Evolutionary conservation across 225 moss, liverwort and hornwort genomes (phyloP).

Genomic region (Asterella californica): DNA sequence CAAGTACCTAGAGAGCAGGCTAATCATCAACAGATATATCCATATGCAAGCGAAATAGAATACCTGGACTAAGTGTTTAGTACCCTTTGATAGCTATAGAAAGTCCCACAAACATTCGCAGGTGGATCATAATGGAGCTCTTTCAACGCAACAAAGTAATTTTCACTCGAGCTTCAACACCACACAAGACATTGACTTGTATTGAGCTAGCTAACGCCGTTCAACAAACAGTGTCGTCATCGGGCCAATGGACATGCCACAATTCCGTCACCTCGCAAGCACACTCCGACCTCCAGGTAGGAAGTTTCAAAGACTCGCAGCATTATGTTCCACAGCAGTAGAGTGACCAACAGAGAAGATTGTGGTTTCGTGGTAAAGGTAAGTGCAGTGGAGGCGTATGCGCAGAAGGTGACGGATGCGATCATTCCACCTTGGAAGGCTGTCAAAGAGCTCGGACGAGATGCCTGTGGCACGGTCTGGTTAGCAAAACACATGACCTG

Average conservation of each 20-base stretch:
- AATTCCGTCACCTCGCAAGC: neutral
- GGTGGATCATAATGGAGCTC: too few relatives aligned
- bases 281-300: slow-evolving; percentile 3
- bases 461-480: slow-evolving; percentile 9
- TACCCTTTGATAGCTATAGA: too few relatives aligned
- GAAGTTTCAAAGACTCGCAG: neutral
- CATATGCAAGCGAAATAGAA: too few relatives aligned
- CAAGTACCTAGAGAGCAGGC: too few relatives aligned
- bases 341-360: neutral
- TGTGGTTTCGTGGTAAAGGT: neutral
- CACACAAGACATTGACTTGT: too few relatives aligned
- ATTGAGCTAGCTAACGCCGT: too few relatives aligned
- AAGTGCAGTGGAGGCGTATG: too few relatives aligned
- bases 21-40: too few relatives aligned
- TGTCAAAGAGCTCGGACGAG: slow-evolving; percentile 11
- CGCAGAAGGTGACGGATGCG: neutral
- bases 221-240: slow-evolving; percentile 3
- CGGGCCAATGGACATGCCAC: neutral
- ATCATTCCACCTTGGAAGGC: slow-evolving; percentile 2
- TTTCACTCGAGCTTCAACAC: too few relatives aligned
- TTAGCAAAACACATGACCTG: slow-evolving; percentile 18
- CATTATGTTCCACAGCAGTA: neutral
- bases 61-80: too few relatives aligned
- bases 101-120: too few relatives aligned
- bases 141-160: too few relatives aligned